Evolutionary conservation across 192 early-diverging fungal species (phyloP).

Genomic region (Linnemannia hyalina): DNA sequence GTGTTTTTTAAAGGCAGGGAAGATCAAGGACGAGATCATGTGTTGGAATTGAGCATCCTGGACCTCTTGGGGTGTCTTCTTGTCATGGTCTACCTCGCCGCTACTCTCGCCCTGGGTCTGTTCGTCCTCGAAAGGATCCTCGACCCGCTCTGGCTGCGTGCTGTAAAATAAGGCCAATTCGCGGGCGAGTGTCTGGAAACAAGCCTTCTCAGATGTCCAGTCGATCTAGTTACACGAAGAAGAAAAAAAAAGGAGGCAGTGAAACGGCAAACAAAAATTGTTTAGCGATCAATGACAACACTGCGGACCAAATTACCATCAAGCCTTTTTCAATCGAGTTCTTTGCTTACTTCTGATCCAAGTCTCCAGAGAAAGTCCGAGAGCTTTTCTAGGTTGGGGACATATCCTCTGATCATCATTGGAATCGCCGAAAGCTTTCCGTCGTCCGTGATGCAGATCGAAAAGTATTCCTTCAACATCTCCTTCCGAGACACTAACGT

Average conservation of each 20-base stretch:
- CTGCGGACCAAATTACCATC: not conserved
- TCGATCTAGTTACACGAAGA: conserved; percentile 67
- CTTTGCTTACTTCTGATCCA: conserved; percentile 71
- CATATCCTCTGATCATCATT: conserved; percentile 84
- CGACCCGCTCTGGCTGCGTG: conserved; percentile 61
- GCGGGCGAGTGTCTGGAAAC: conserved; percentile 80
- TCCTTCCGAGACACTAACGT: conserved; percentile 67
- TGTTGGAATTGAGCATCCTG: conserved; percentile 31
- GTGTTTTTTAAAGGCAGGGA: conserved; percentile 82
- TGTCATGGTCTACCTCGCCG: conserved; percentile 2
- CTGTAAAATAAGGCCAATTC: conserved; percentile 79
- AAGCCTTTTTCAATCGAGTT: conserved; percentile 10
- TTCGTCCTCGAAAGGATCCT: conserved; percentile 12
- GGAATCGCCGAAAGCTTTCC: conserved; percentile 81
- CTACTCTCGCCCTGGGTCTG: conserved; percentile 2
- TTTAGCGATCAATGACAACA: not conserved
- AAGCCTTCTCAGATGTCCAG: conserved; percentile 88
- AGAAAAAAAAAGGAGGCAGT: not conserved
- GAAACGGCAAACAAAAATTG: not conserved
- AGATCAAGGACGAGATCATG: conserved; percentile 63
- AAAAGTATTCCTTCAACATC: conserved; percentile 95
- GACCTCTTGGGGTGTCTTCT: conserved; percentile 31
- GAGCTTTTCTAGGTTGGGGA: conserved; percentile 87
- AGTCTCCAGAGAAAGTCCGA: conserved; percentile 87
- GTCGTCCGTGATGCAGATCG: conserved; percentile 73